These are phyloP conservation scores for Trichoderma gracile DNA, from an alignment of 2,329 filamentous ascomycete species.

Conservation along the genomic window DNA sequence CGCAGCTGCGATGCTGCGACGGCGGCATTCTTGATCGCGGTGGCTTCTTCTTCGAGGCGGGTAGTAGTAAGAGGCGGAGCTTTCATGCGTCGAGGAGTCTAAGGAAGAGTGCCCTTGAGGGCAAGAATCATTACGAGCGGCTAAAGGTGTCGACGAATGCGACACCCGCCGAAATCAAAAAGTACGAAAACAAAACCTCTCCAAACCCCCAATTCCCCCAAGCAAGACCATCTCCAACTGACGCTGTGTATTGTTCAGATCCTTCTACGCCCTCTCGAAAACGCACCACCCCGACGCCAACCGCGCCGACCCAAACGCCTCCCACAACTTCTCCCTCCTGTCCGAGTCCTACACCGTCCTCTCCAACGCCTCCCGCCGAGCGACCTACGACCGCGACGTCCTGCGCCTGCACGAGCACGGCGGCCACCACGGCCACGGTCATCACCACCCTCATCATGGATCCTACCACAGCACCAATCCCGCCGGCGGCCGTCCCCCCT, in stretches of 20 bases:
- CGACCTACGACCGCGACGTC: constrained; percentile 76
- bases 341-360: constrained; percentile 82
- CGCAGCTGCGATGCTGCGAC: constrained; percentile 24
- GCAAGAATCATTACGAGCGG: constrained; percentile 75
- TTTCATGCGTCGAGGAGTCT: constrained; percentile 26
- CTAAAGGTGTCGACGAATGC: constrained; percentile 72
- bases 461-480: constrained; percentile 61
- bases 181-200: constrained; percentile 47
- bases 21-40: constrained; percentile 24
- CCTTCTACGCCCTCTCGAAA: constrained; percentile 91
- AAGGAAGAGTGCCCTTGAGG: constrained; percentile 30
- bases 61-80: constrained; percentile 26
- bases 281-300: constrained; percentile 91
- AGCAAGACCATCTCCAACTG: too few relatives aligned
- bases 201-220: too few relatives aligned
- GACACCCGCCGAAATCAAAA: constrained; percentile 78
- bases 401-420: constrained; percentile 44
- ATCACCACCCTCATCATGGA: constrained; percentile 37
- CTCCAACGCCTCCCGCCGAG: constrained; percentile 70
- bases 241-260: constrained; percentile 42
- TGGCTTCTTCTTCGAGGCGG: too few relatives aligned
- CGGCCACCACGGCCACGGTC: constrained; percentile 28
- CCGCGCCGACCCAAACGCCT: constrained; percentile 69
- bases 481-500: constrained; percentile 74
- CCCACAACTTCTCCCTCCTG: constrained; percentile 77